These are phyloP conservation scores for Penicillium cosmopolitanum DNA, from an alignment of 495 filamentous ascomycete genomes.

Conservation along the genomic window DNA sequence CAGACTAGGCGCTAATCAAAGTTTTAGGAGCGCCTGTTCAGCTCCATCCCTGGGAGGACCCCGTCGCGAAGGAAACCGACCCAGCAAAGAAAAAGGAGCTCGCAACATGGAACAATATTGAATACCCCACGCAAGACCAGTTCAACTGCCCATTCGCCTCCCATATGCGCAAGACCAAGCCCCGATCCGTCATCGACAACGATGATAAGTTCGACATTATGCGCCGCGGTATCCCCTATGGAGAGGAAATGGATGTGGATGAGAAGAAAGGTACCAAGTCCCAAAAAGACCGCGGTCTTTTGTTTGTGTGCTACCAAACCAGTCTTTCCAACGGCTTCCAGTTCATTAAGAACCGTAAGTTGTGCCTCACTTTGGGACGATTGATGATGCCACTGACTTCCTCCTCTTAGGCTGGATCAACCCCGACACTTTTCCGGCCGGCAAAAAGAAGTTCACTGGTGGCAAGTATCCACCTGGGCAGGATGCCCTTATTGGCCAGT, in stretches of 20 bases:
- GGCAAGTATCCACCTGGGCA: slow-evolving; percentile 14
- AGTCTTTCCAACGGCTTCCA: slow-evolving; percentile 20
- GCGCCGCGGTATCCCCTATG: slow-evolving; percentile 47
- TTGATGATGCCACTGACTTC: neutral
- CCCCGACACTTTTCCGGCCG: slow-evolving; percentile 13
- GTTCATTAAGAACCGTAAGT: slow-evolving; percentile 16
- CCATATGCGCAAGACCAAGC: slow-evolving; percentile 48
- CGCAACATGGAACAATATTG: slow-evolving; percentile 37
- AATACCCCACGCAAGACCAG: slow-evolving; percentile 24
- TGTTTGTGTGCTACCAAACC: slow-evolving; percentile 18
- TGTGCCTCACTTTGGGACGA: no score
- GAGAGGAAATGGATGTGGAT: slow-evolving; percentile 34
- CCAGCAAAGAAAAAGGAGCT: slow-evolving; percentile 6
- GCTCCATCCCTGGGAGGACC: slow-evolving; percentile 35
- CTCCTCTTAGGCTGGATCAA: slow-evolving; percentile 16
- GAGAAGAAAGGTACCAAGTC: slow-evolving; percentile 17
- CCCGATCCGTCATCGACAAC: slow-evolving; percentile 33
- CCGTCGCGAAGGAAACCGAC: neutral
- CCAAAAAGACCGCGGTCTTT: slow-evolving; percentile 11
- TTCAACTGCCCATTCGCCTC: slow-evolving; percentile 44
- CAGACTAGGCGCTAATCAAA: slow-evolving; percentile 5
- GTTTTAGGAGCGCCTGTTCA: slow-evolving; percentile 39
- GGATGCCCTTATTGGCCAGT: slow-evolving; percentile 14
- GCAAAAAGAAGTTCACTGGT: slow-evolving; percentile 12
- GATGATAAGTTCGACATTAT: slow-evolving; percentile 33